phyloP scores from a whole-genome alignment of 2,329 filamentous ascomycete species.

The Cordyceps cicadae region DNA sequence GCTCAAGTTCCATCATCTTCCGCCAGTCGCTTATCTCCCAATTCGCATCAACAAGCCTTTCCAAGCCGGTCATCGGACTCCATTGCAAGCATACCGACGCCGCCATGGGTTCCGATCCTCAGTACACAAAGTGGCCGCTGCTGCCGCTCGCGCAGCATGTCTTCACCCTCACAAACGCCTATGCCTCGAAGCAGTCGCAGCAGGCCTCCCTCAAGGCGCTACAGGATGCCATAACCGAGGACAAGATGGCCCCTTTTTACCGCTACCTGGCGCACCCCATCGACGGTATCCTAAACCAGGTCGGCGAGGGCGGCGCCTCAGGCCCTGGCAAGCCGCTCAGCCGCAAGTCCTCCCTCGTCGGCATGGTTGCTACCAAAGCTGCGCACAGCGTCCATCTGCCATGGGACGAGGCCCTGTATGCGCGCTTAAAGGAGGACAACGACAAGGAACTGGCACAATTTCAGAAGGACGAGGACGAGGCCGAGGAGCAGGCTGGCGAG shows the following conservation, averaged over 20 bases:
- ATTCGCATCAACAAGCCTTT: slow-evolving; percentile 5
- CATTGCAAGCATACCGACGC: slow-evolving; percentile 21
- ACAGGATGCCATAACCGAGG: slow-evolving; percentile 72
- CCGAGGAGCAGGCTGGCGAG: slow-evolving; percentile 90
- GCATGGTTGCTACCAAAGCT: slow-evolving; percentile 67
- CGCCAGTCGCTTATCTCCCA: slow-evolving; percentile 5
- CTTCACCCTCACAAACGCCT: slow-evolving; percentile 77
- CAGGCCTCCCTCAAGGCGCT: slow-evolving; percentile 64
- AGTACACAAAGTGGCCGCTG: slow-evolving; percentile 78
- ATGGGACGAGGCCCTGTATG: slow-evolving; percentile 88
- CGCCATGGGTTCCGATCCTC: slow-evolving; percentile 71
- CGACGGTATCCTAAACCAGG: slow-evolving; percentile 71
- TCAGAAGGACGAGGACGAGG: slow-evolving; percentile 86
- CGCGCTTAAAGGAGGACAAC: slow-evolving; percentile 67
- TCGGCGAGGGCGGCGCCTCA: slow-evolving; percentile 53
- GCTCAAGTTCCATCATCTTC: slow-evolving; percentile 12
- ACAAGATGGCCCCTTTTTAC: slow-evolving; percentile 85
- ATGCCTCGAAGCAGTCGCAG: slow-evolving; percentile 57
- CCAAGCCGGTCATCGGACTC: neutral
- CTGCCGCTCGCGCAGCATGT: slow-evolving; percentile 77
- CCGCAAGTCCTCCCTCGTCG: slow-evolving; percentile 62
- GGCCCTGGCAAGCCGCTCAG: slow-evolving; percentile 49
- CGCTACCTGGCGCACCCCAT: slow-evolving; percentile 73
- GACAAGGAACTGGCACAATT: slow-evolving; percentile 67
- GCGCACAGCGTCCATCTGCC: slow-evolving; percentile 60